A percentile compares a stretch with the other conserved stretches of the same genome.
These are phyloP conservation scores for Picochlorum sp. DNA, from an alignment of 139 green algal species.

Conservation along the genomic window DNA sequence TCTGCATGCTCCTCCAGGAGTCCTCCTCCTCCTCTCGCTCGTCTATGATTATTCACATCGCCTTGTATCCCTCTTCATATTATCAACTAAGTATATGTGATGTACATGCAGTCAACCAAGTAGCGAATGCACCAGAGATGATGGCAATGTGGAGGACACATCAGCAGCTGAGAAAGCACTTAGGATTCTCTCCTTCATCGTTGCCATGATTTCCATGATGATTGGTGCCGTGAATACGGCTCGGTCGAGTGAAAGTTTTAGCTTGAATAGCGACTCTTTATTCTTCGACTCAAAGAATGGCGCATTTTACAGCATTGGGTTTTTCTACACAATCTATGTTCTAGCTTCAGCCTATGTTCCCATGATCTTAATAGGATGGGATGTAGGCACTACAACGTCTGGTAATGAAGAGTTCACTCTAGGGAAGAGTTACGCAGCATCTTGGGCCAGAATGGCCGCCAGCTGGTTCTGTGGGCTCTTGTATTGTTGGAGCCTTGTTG, in stretches of 20 bases:
- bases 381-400: background rate
- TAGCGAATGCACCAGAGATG: too few relatives aligned
- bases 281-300: constrained; percentile 19
- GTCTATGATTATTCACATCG: too few relatives aligned
- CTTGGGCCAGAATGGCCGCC: constrained; percentile 70
- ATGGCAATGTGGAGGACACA: too few relatives aligned
- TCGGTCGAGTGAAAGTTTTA: constrained; percentile 22
- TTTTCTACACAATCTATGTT: constrained; percentile 68
- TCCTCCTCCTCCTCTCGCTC: too few relatives aligned
- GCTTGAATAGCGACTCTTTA: background rate
- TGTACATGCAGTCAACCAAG: too few relatives aligned
- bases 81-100: too few relatives aligned
- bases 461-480: constrained; percentile 66
- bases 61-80: too few relatives aligned
- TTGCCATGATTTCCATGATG: constrained; percentile 20
- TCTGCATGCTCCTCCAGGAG: too few relatives aligned
- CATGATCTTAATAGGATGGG: constrained; percentile 56
- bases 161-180: constrained; percentile 12
- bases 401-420: constrained; percentile 31
- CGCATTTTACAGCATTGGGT: constrained; percentile 58
- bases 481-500: constrained; percentile 76
- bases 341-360: constrained; percentile 58
- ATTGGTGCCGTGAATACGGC: constrained; percentile 22
- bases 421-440: constrained; percentile 46
- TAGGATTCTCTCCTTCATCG: constrained; percentile 33